Conservation (phyloP, 805 yeast genomes). For the Cyberlindnera amylophila region DNA sequence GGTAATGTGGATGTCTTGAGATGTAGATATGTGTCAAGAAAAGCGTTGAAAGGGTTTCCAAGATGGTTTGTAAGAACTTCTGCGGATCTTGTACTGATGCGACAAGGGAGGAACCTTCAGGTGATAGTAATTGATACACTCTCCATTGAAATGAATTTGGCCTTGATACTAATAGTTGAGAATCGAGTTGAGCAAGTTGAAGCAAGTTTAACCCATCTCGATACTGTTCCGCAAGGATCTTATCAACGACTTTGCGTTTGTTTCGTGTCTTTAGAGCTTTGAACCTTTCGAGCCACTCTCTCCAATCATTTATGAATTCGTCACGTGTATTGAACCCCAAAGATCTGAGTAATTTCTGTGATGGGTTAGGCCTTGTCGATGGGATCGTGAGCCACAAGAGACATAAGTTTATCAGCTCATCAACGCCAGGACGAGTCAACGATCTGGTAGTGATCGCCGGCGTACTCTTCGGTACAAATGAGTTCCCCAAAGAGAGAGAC, state of each 20-base stretch:
- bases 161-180: constrained; percentile 58
- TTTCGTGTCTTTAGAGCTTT: constrained; percentile 1
- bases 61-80: constrained; percentile 44
- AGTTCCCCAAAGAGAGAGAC: constrained; percentile 19
- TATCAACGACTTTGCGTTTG: constrained; percentile 23
- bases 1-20: constrained; percentile 60
- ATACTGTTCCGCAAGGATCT: constrained; percentile 37
- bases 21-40: constrained; percentile 63
- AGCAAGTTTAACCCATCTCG: constrained; percentile 53
- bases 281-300: constrained; percentile 9
- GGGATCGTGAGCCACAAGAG: constrained; percentile 23
- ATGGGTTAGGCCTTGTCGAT: constrained; percentile 20
- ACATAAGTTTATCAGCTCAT: constrained; percentile 22
- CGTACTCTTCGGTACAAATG: constrained; percentile 17
- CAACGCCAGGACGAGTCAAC: constrained; percentile 18
- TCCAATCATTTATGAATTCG: constrained; percentile 11
- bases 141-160: constrained; percentile 41
- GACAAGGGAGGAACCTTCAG: constrained; percentile 26
- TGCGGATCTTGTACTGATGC: constrained; percentile 44
- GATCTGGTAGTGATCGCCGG: constrained; percentile 15
- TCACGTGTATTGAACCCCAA: constrained; percentile 6
- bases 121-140: constrained; percentile 20
- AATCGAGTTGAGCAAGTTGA: constrained; percentile 70
- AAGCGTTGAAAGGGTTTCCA: constrained; percentile 44
- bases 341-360: constrained; percentile 5